These are phyloP conservation scores for Coniochaeta pulveracea DNA, from an alignment of 2,329 filamentous ascomycete genomes.

Conservation along the genomic window DNA sequence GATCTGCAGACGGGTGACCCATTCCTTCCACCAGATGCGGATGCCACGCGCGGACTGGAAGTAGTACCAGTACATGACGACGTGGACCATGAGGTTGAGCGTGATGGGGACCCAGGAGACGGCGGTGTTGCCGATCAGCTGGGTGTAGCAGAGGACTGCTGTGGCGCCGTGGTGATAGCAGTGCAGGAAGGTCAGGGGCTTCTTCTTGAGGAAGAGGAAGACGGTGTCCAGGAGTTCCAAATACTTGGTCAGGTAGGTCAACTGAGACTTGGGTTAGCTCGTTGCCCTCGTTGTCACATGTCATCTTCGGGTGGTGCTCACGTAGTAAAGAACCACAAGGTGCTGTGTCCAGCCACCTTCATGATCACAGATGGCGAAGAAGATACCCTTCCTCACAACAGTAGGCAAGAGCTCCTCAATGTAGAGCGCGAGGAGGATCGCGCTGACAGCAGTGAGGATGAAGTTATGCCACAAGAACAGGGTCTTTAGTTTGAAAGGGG, in stretches of 20 bases:
- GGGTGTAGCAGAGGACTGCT: conserved; percentile 93
- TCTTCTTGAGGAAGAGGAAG: conserved; percentile 99
- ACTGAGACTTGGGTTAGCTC: conserved; percentile 34
- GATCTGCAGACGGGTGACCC: conserved; percentile 96
- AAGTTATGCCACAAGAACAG: conserved; percentile 97
- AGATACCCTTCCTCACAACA: conserved; percentile 68
- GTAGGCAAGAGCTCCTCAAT: conserved; percentile 84
- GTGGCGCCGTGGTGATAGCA: conserved; percentile 98
- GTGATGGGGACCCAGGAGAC: conserved; percentile 93
- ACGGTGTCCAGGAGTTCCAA: conserved; percentile 90
- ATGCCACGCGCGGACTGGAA: conserved; percentile 96
- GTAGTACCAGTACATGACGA: conserved; percentile 99
- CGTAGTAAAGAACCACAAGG: conserved; percentile 92
- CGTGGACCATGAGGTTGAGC: conserved; percentile 87
- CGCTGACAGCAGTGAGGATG: conserved; percentile 79
- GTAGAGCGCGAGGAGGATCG: conserved; percentile 69
- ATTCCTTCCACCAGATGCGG: conserved; percentile 99
- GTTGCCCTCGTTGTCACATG: no score
- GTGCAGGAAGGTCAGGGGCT: conserved; percentile 94
- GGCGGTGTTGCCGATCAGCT: conserved; percentile 83
- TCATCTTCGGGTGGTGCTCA: conserved; percentile 34
- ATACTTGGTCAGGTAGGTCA: conserved; percentile 98
- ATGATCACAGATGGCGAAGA: conserved; percentile 74
- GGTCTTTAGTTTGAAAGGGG: conserved; percentile 75
- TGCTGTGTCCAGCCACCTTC: conserved; percentile 89